These are phyloP conservation scores for Geranium brycei DNA, from an alignment of 345 rosid species.

Conservation along the genomic window DNA sequence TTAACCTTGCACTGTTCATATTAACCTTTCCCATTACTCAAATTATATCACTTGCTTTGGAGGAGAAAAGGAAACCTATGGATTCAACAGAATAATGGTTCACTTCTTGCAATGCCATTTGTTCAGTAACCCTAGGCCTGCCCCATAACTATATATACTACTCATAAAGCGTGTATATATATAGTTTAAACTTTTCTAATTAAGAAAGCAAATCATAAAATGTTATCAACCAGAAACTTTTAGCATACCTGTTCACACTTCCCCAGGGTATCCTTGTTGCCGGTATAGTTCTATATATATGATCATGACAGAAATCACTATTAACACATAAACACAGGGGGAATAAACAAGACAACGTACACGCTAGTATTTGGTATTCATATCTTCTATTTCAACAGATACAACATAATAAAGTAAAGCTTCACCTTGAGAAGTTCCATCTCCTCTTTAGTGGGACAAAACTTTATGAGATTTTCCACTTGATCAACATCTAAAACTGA, in stretches of 20 bases:
- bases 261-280: slow-evolving; percentile 73
- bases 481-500: slow-evolving; percentile 85
- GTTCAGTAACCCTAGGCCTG: background rate
- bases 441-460: slow-evolving; percentile 98
- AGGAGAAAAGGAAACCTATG: background rate
- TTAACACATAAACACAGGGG: background rate
- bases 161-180: background rate
- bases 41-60: background rate
- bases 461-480: slow-evolving; percentile 94
- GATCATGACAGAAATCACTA: slow-evolving; percentile 6
- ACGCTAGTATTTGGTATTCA: no score
- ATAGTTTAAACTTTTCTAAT: no score
- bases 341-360: background rate
- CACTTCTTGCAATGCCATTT: background rate
- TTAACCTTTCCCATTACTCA: background rate
- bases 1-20: no score
- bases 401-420: slow-evolving; percentile 8
- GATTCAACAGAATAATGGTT: background rate
- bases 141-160: background rate
- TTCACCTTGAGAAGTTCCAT: slow-evolving; percentile 93
- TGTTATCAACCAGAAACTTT: background rate
- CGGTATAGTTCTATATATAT: slow-evolving; percentile 56
- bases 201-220: no score
- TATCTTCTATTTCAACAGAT: no score
- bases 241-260: slow-evolving; percentile 93